Base-by-base conservation (phyloP, 495 filamentous ascomycete species). In the Talaromyces adpressus region DNA sequence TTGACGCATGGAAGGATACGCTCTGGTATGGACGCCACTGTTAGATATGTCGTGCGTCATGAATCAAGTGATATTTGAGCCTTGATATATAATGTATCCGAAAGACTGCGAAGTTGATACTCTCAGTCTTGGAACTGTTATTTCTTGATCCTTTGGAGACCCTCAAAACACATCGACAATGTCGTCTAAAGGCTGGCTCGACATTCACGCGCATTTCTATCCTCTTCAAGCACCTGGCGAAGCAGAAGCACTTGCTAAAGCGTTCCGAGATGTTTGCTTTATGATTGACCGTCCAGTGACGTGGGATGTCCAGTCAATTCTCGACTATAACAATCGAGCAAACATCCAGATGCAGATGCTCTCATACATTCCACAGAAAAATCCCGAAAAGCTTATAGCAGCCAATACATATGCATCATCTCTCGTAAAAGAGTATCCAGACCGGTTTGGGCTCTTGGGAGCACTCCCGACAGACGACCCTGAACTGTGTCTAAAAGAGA, bases 311-410 rank as follows among this genome's bases (percentile, higher is more conserved):
- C 18, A 59, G 27, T 30, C 30, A 32, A 59, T 36, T 22, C n/a
- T 59, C 5, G 27, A 22, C 27, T 59, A 59, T 20, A 59, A 59
- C 20, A 29, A 59, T 23, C 30, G 27, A n/a, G 57, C 57, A 30
- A 36, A 36, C 30, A 36, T 59, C 30, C 30, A 22, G 18, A 59
- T 59, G 57, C 57, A 59, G 30, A 59, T 59, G 57, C 30, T 59
- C 29, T 59, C 57, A 9, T 32, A 59, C 34, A 30, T 59, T 6
- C 32, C 57, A 32, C 57, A 30, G 39, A 36, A 22, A 1, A 32
- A 2, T 14, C 45, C 45, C 1, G 57, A 59, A 7, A 30, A 59
- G 14, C 57, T 59, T 18, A 59, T 22, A 36, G 20, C 20, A 8
- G 20, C 57, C 12, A 59, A 59, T 22, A 36, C 6, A 0, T 59